phyloP scores from a whole-genome alignment of 139 green algal genomes.

The Chlorella vulgaris region DNA sequence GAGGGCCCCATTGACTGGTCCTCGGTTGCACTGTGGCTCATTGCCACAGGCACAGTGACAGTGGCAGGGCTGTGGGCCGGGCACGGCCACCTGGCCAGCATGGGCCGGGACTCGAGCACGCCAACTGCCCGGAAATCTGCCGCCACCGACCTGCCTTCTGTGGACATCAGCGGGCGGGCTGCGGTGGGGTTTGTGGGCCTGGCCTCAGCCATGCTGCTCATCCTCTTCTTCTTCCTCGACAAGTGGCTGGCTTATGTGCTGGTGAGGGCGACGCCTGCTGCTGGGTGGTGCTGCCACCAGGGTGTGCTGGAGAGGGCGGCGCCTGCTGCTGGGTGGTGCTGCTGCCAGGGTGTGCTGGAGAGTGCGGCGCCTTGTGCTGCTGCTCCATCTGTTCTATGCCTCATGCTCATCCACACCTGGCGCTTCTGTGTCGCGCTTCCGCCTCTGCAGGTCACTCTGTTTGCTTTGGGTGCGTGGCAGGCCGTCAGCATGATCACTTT shows the following conservation, averaged over 20 bases:
- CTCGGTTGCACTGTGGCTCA: slow-evolving; percentile 58
- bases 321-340: background rate
- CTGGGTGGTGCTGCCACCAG: background rate
- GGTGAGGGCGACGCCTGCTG: slow-evolving; percentile 11
- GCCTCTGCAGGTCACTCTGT: slow-evolving; percentile 60
- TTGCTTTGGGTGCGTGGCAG: slow-evolving; percentile 61
- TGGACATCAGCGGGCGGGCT: slow-evolving; percentile 52
- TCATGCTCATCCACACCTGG: too few relatives aligned
- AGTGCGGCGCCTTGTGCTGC: background rate
- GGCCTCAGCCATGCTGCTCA: slow-evolving; percentile 67
- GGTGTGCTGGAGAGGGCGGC: background rate
- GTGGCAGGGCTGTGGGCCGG: slow-evolving; percentile 64
- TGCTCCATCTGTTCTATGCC: too few relatives aligned
- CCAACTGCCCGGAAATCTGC: background rate
- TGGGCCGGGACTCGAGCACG: background rate
- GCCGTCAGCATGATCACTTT: slow-evolving; percentile 36
- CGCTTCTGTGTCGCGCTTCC: too few relatives aligned
- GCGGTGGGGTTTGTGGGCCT: slow-evolving; percentile 73
- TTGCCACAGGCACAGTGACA: slow-evolving; percentile 71
- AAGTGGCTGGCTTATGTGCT: slow-evolving; percentile 70
- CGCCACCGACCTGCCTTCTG: background rate
- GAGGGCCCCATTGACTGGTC: slow-evolving; percentile 56
- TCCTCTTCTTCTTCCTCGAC: slow-evolving; percentile 80
- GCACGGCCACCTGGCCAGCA: slow-evolving; percentile 35
- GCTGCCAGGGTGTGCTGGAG: background rate